Percentiles rank a stretch among this genome's conserved stretches.
Evolutionary conservation across 108 stramenopile species (phyloP).

Genomic region (Asterionellopsis glacialis): DNA sequence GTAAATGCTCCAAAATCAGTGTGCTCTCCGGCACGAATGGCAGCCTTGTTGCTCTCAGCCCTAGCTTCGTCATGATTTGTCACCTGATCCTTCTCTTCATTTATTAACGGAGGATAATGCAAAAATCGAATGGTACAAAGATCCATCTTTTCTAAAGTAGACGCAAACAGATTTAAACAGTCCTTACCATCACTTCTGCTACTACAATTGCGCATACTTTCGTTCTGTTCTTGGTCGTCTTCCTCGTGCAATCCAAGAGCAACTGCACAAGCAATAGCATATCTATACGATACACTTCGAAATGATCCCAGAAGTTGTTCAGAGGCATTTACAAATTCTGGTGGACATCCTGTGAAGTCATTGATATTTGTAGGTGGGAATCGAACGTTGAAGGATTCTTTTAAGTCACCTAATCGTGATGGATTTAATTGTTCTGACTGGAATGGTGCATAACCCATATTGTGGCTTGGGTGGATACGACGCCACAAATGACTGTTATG

Average conservation of each 20-base stretch:
- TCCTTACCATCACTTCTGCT: no score
- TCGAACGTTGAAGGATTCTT: constrained; percentile 37
- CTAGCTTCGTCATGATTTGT: not conserved
- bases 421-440: constrained; percentile 18
- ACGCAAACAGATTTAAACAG: constrained; percentile 14
- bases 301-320: not conserved
- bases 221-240: not conserved
- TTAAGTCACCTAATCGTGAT: constrained; percentile 18
- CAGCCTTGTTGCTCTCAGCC: not conserved
- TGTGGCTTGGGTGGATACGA: constrained; percentile 4
- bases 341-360: constrained; percentile 7
- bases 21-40: constrained; percentile 26
- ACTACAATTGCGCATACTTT: no score
- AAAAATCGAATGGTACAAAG: constrained; percentile 23
- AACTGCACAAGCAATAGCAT: constrained; percentile 19
- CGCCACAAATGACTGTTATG: not conserved
- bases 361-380: constrained; percentile 6
- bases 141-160: constrained; percentile 13
- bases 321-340: constrained; percentile 10
- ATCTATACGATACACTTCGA: constrained; percentile 2
- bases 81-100: not conserved
- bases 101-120: constrained; percentile 29
- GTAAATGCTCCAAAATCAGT: constrained; percentile 39
- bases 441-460: constrained; percentile 23
- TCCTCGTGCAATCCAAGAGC: constrained; percentile 18